Evolutionary conservation across 371 early-diverging fungal genomes (phyloP).

Genomic region (Mucor velutinosus): DNA sequence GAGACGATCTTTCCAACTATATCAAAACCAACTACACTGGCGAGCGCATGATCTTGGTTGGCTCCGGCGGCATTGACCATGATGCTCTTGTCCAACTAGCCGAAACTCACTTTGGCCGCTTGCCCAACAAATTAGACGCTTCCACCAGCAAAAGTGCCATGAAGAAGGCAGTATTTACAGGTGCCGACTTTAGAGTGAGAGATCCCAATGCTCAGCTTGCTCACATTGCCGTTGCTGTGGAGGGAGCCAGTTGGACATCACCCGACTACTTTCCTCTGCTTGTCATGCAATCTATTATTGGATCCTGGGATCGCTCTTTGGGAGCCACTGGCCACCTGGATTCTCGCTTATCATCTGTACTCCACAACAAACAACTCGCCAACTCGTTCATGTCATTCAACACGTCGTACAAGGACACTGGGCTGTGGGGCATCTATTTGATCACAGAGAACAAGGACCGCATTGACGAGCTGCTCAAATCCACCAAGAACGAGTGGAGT

Average conservation of each 20-base stretch:
- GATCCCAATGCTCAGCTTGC: slow-evolving; percentile 87
- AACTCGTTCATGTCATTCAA: slow-evolving; percentile 98
- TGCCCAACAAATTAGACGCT: slow-evolving; percentile 56
- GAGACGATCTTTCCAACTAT: slow-evolving; percentile 83
- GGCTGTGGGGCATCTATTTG: slow-evolving; percentile 95
- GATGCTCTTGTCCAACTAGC: slow-evolving; percentile 91
- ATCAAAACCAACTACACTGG: slow-evolving; percentile 93
- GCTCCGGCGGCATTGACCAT: slow-evolving; percentile 94
- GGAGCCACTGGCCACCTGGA: slow-evolving; percentile 84
- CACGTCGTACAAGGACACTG: slow-evolving; percentile 97
- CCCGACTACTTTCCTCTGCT: slow-evolving; percentile 96
- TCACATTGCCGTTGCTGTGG: slow-evolving; percentile 96
- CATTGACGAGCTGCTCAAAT: slow-evolving; percentile 86
- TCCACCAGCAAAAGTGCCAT: slow-evolving; percentile 52
- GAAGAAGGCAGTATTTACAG: slow-evolving; percentile 77
- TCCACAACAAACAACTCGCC: slow-evolving; percentile 85
- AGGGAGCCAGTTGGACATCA: slow-evolving; percentile 93
- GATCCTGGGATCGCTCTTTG: slow-evolving; percentile 94
- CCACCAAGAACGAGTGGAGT: slow-evolving; percentile 90
- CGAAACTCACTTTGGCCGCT: slow-evolving; percentile 83
- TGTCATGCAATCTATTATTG: slow-evolving; percentile 92
- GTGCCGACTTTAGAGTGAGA: slow-evolving; percentile 77
- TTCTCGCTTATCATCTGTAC: slow-evolving; percentile 83
- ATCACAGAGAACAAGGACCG: slow-evolving; percentile 80
- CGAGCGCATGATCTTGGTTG: slow-evolving; percentile 95